Percentiles rank a stretch among this genome's conserved stretches.
Conservation (phyloP, 768 basidiomycete genomes). For the Macrocybe gigantea region DNA sequence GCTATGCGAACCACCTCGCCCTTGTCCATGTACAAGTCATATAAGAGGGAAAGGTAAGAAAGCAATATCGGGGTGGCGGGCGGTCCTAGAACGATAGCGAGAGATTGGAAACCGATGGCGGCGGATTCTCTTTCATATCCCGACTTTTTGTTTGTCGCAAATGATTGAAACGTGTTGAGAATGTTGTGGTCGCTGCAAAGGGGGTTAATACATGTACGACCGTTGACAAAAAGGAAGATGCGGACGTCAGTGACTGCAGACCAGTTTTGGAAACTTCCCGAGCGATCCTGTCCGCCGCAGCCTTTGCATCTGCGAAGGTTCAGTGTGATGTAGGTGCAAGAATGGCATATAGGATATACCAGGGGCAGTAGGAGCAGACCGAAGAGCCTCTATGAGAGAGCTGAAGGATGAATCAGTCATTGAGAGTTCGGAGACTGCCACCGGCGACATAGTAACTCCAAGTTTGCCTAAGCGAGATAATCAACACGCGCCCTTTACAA, state of each 20-base stretch:
- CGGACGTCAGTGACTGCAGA: slow-evolving; percentile 55
- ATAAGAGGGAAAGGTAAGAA: slow-evolving; percentile 68
- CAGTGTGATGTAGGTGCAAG: slow-evolving; percentile 7
- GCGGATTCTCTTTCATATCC: slow-evolving; percentile 87
- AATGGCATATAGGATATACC: slow-evolving; percentile 27
- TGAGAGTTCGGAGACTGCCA: slow-evolving; percentile 38
- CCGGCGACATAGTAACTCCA: slow-evolving; percentile 41
- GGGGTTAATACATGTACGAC: background rate
- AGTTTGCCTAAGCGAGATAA: too few species aligned
- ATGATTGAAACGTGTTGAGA: slow-evolving; percentile 57
- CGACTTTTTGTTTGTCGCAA: slow-evolving; percentile 80
- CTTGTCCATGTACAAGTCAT: slow-evolving; percentile 89
- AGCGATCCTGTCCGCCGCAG: slow-evolving; percentile 75
- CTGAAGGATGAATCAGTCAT: slow-evolving; percentile 21
- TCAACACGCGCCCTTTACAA: too few species aligned
- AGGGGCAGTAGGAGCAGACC: slow-evolving; percentile 56
- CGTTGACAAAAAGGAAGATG: slow-evolving; percentile 1
- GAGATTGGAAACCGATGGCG: slow-evolving; percentile 72
- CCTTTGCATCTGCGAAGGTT: slow-evolving; percentile 67
- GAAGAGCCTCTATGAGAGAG: slow-evolving; percentile 44
- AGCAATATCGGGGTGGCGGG: slow-evolving; percentile 70
- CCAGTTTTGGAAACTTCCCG: slow-evolving; percentile 63
- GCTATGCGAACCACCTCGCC: slow-evolving; percentile 86
- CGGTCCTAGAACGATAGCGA: slow-evolving; percentile 65
- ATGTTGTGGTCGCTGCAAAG: slow-evolving; percentile 52